Base-by-base conservation (phyloP, 208 protist species). In the Strigomonas culicis region DNA sequence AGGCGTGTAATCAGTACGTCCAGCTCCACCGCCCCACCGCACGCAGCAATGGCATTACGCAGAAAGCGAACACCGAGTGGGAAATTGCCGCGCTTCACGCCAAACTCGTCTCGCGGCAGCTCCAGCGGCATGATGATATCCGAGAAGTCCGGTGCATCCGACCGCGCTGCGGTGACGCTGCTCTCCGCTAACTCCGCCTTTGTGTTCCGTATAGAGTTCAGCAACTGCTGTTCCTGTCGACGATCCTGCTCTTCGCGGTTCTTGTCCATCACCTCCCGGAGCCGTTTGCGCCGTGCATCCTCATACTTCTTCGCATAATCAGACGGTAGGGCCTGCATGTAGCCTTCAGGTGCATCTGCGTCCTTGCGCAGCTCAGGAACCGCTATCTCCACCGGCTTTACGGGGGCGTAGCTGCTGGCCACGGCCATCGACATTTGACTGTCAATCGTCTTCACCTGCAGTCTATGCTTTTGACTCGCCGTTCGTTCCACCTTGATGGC, bases 401-500 rank as follows among this genome's bases (percentile, higher is more conserved):
- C 79, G 7, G 90, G 90, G 1, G 87, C 90, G 70, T 96, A 93
- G 72, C 83, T 91, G 71, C 87, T 93, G 13, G 90, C 77, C 21
- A 92, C 79, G 32, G 64, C 86, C 83, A 96, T 93, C 27, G 85
- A 80, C 82, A 93, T 86, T 59, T 91, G 83, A 55, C 87, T 93
- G 64, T 96, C 90, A 50, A 92, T 68, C 31, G 86, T 96, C 72
- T 92, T 92, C n/a, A 96, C 90, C 66, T 92, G 90, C 63, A 96
- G 75, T 19, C 51, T 59, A 66, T 93, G 85, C 36, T 82, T 80
- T 59, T 74, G 72, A n/a, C 57, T 55, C 10, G 49, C 75, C 0
- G 73, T 36, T n/a, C 90, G 72, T n/a, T 86, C 78, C 0, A 82
- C 68, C 0, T 66, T 71, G 46, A 90, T 67, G 15, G 77, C 65